A percentile compares a stretch with the other conserved stretches of the same genome.
Conservation (phyloP, 2,329 filamentous ascomycete genomes). For the Paracorniculantispora psalliotae region DNA sequence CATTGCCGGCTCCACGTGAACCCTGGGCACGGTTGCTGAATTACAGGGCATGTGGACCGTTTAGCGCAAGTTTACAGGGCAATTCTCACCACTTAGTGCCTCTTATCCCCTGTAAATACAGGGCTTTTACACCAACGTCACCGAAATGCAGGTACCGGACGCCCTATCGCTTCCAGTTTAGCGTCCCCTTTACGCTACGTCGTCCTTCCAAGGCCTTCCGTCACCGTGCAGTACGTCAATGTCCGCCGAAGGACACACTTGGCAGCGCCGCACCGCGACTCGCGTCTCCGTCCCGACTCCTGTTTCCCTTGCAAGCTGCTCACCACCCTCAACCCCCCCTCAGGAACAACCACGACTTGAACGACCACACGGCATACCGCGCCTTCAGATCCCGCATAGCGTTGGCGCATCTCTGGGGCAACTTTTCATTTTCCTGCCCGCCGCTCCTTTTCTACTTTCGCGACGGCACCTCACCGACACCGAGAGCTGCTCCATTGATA, state of each 20-base stretch:
- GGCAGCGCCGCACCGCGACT: neutral
- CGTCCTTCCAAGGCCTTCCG: neutral
- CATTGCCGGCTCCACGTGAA: neutral
- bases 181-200: neutral
- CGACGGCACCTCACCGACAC: neutral
- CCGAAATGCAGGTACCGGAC: neutral
- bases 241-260: neutral
- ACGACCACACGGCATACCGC: neutral
- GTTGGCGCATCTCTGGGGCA: neutral
- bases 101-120: too few species aligned
- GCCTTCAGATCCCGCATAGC: neutral
- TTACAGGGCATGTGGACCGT: too few species aligned
- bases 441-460: neutral
- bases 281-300: constrained; percentile 4
- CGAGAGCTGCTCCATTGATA: neutral
- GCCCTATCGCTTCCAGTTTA: neutral
- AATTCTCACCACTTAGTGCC: too few species aligned
- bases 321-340: neutral
- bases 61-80: neutral
- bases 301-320: neutral
- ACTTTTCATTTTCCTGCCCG: neutral
- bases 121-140: too few species aligned
- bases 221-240: neutral
- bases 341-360: neutral
- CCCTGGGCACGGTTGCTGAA: neutral